Conservation (phyloP, 2,329 filamentous ascomycete genomes). For the Myriosclerotinia curreyana region DNA sequence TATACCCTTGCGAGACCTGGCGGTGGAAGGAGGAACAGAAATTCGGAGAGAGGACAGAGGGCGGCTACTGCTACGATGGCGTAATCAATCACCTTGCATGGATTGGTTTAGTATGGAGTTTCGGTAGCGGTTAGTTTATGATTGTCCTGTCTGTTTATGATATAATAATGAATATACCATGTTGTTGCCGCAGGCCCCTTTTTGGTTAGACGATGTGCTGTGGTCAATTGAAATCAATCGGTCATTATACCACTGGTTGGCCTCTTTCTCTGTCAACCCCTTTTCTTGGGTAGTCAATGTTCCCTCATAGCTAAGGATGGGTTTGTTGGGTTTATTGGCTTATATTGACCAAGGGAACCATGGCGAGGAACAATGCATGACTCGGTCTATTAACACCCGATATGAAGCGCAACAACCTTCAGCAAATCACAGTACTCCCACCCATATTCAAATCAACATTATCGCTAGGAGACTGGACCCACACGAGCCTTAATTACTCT, state of each 20-base stretch:
- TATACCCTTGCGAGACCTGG: conserved; percentile 59
- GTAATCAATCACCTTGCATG: conserved; percentile 2
- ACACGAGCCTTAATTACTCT: conserved; percentile 1
- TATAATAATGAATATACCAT: conserved; percentile 19
- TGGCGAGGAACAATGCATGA: background rate
- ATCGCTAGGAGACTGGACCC: background rate
- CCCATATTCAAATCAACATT: too few species aligned
- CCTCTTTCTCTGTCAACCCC: background rate
- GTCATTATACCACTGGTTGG: background rate
- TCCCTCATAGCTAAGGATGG: background rate
- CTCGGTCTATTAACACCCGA: conserved; percentile 6
- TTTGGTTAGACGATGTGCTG: background rate
- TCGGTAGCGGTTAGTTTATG: background rate
- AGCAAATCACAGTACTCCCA: background rate
- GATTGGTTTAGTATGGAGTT: conserved; percentile 8
- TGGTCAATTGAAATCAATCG: background rate
- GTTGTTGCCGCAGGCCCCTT: background rate
- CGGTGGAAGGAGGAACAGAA: conserved; percentile 34
- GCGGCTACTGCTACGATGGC: conserved; percentile 30
- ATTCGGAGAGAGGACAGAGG: conserved; percentile 30
- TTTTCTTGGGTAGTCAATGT: background rate
- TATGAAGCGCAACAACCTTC: background rate
- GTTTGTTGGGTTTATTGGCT: too few species aligned
- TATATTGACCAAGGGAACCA: background rate
- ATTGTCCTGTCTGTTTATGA: conserved; percentile 11